Base-by-base conservation (phyloP, 2,329 filamentous ascomycete genomes). In the Dothistroma septosporum region DNA sequence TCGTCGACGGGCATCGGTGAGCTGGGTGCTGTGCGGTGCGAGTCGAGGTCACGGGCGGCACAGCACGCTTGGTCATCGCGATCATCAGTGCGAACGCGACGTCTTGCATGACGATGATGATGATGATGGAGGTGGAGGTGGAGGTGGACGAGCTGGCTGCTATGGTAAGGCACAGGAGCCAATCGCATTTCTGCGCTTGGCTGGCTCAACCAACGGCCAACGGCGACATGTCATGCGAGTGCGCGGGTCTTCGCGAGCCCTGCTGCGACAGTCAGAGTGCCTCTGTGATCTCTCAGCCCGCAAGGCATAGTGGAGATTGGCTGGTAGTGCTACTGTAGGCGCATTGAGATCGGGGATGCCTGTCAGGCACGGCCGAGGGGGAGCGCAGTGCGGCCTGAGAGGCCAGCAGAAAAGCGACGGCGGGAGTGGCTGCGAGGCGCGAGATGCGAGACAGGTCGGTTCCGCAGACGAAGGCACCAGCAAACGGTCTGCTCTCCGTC, bases 221-320 rank as follows among this genome's bases (percentile, higher is more conserved):
- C 16, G 4, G 33, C 12, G 41, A 19, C 16, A 44, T 44, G 2
- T 3, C 33, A 44, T 16, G 41, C 2, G 14, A n/a, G 5, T 44
- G 33, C 33, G 22, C 24, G 24, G 24, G 24, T 28, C 37, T 41
- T 22, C 35, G 53, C 41, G 31, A 28, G 53, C 46, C 53, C 19
- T 55, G 32, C 22, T 24, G 21, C 19, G 19, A 44, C 35, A 8
- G 12, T 46, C n/a, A 16, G 53, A 21, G 14, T 6, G 53, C 57
- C 14, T 31, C 22, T 37, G 11, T 35, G 32, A 24, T 47, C 32
- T 50, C 22, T 55, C 52, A 60, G 53, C 58, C 53, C 44, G 53
- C 46, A 50, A 41, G 8, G 58, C 58, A 41, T 14, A 56, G 58
- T 60, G 58, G 58, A 60, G 54, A 60, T 46, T 49, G 33, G 47